Evolutionary conservation across 805 yeast species (phyloP).

Genomic region (Ascoidea asiatica): DNA sequence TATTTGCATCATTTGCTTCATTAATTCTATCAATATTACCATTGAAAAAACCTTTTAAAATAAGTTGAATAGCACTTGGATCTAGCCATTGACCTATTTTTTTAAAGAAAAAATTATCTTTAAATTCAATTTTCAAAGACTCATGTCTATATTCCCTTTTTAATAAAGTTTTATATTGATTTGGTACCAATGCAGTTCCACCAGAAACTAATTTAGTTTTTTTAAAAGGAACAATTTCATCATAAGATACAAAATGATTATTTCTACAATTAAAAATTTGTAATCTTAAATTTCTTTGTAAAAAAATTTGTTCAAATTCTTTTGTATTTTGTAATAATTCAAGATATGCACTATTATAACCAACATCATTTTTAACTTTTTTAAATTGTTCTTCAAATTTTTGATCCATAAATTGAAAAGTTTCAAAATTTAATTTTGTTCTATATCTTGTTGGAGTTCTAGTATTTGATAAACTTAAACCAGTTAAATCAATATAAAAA

Average conservation of each 20-base stretch:
- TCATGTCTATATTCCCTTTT: background rate
- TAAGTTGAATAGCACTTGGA: background rate
- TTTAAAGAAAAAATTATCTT: no score
- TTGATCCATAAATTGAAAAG: background rate
- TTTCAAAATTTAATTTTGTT: no score
- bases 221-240: slow-evolving; percentile 38
- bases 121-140: no score
- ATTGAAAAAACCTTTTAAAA: no score
- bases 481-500: slow-evolving; percentile 60
- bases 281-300: slow-evolving; percentile 16
- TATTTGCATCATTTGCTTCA: background rate
- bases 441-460: slow-evolving; percentile 4
- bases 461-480: slow-evolving; percentile 31
- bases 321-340: background rate
- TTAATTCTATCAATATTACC: background rate
- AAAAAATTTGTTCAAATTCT: slow-evolving; percentile 13
- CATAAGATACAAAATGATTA: slow-evolving; percentile 34
- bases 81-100: background rate
- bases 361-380: no score
- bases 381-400: background rate
- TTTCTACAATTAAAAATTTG: slow-evolving; percentile 41
- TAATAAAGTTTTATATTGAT: no score
- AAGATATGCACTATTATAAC: background rate
- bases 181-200: background rate
- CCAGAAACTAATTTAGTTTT: slow-evolving; percentile 44